phyloP scores from a whole-genome alignment of 441 rosid genomes.

The Gossypium davidsonii region DNA sequence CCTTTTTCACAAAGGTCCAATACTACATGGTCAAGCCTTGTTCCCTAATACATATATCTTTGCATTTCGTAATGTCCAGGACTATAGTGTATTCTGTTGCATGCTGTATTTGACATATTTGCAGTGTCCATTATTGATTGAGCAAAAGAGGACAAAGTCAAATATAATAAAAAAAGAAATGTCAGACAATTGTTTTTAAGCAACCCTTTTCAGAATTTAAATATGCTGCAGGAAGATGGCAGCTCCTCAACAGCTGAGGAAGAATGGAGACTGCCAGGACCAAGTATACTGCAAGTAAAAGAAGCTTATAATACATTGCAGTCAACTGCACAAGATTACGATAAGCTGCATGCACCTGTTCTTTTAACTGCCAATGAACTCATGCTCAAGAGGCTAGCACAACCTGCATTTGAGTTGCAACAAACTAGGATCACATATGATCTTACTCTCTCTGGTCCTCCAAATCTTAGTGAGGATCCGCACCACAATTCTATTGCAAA shows the following conservation, averaged over 20 bases:
- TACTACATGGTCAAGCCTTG: not conserved
- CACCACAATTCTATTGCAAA: slow-evolving; percentile 1
- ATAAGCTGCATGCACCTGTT: slow-evolving; percentile 16
- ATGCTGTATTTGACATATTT: not conserved
- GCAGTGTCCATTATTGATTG: not conserved
- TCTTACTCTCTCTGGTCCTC: slow-evolving; percentile 15
- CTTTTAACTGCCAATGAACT: slow-evolving; percentile 26
- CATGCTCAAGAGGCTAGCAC: slow-evolving; percentile 29
- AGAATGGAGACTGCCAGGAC: slow-evolving; percentile 27
- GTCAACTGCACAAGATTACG: slow-evolving; percentile 12
- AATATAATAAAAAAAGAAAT: not conserved
- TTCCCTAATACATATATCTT: not conserved
- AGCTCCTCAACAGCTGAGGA: slow-evolving; percentile 24
- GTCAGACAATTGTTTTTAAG: not conserved
- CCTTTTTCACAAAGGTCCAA: not conserved
- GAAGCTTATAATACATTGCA: slow-evolving; percentile 8
- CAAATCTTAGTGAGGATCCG: slow-evolving; percentile 18
- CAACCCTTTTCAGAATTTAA: not conserved
- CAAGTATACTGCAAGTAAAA: slow-evolving; percentile 16
- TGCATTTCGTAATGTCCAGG: not conserved
- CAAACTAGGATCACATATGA: slow-evolving; percentile 17
- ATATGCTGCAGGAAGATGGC: slow-evolving; percentile 33
- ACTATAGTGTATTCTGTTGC: not conserved
- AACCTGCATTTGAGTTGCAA: slow-evolving; percentile 32
- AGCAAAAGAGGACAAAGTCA: not conserved